Evolutionary conservation across 352 stramenopile species (phyloP), one percentile per base, ranked within the genome.

Genomic region (Globisporangium camurandrum): DNA sequence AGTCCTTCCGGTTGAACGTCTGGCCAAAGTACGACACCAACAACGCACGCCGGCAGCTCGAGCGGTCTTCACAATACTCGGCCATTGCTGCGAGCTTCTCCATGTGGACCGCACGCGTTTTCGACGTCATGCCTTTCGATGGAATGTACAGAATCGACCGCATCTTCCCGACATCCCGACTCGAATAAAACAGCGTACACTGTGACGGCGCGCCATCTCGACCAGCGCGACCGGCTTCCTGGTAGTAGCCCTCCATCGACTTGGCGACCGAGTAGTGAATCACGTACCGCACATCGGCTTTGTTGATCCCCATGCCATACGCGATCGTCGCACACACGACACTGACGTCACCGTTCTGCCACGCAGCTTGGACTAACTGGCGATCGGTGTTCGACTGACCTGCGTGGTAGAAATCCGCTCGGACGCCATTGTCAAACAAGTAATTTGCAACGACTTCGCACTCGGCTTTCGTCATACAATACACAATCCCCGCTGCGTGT

Each of bases 181-280:
- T 59, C 39, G 73, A 81, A 67, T 97, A 98, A 49, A 96, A 94
- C 16, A 98, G 43, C 33, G 96, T 76, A 56, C 93, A 98, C 46
- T 96, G 84, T 38, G 86, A 88, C 11, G 90, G 73, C 5, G 92
- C 62, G 9, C 97, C 96, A 63, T 99, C 97, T 49, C 97, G 80
- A 2, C 97, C 97, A 2, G 91, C 97, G 22, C 97, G 80, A 2
- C 97, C 97, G 4, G 86, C 91, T 68, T 99, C 95, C 67, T 99
- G 96, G 71, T 98, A 99, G 69, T 99, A 99, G 7, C 87, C 95
- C 69, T 99, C 97, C 37, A 99, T 80, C 44, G 85, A 97, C 66
- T 92, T 92, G 57, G 83, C 80, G 45, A 95, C 65, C 27, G 80
- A 90, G 54, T 95, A 96, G 71, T 98, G 90, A 51, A 97, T 78